Evolutionary conservation across 2,329 filamentous ascomycete genomes (phyloP).

Genomic region (Cercospora brassicicola): DNA sequence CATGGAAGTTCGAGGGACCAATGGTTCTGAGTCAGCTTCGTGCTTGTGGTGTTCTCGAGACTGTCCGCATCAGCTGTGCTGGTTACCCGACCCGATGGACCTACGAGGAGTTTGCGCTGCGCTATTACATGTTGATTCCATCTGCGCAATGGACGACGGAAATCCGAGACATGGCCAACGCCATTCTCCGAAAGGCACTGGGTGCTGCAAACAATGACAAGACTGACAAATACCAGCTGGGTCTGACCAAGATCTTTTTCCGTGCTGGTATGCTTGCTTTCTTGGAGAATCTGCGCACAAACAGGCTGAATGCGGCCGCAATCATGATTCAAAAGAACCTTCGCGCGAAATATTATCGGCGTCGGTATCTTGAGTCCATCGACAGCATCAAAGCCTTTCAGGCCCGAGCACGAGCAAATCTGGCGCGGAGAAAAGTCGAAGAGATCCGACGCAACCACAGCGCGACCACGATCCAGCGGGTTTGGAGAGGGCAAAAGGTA

Average conservation of each 20-base stretch:
- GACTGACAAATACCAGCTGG: slow-evolving; percentile 94
- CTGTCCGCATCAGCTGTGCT: slow-evolving; percentile 93
- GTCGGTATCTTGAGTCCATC: slow-evolving; percentile 83
- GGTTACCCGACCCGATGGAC: slow-evolving; percentile 98
- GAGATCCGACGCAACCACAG: slow-evolving; percentile 80
- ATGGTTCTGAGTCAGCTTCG: slow-evolving; percentile 98
- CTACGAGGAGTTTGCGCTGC: slow-evolving; percentile 94
- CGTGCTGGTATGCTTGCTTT: slow-evolving; percentile 98
- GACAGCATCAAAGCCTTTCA: slow-evolving; percentile 79
- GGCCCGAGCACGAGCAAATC: slow-evolving; percentile 71
- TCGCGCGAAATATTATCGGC: slow-evolving; percentile 89
- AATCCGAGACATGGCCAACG: slow-evolving; percentile 90
- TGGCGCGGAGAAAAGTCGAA: slow-evolving; percentile 74
- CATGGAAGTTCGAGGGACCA: slow-evolving; percentile 97
- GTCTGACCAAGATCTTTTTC: slow-evolving; percentile 99
- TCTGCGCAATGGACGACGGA: slow-evolving; percentile 89
- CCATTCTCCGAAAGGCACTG: slow-evolving; percentile 84
- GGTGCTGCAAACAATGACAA: slow-evolving; percentile 62
- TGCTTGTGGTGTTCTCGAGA: slow-evolving; percentile 98
- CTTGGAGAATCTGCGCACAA: slow-evolving; percentile 89
- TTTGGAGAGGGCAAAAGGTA: slow-evolving; percentile 92
- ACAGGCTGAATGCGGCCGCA: slow-evolving; percentile 85
- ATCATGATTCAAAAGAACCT: slow-evolving; percentile 99
- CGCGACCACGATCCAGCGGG: slow-evolving; percentile 89
- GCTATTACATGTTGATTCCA: slow-evolving; percentile 97